Base-by-base conservation (phyloP, 345 rosid genomes). In the Gossypium turneri region DNA sequence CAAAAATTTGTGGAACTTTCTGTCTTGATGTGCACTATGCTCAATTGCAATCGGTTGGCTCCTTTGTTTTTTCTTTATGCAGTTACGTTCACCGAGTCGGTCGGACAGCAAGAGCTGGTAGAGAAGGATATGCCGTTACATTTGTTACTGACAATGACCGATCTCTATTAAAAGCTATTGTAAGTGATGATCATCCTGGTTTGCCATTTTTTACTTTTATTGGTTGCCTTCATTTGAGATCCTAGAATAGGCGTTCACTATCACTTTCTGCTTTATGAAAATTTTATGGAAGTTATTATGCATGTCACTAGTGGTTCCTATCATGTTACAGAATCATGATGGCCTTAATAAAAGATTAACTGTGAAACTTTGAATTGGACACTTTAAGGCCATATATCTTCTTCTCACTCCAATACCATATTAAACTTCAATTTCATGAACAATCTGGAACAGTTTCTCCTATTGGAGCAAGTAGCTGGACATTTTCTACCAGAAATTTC, bases 31-130 rank as follows among this genome's bases (percentile, higher is more conserved):
- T 73, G 63, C 66, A 9, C 3, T 9, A 8, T 41, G 53, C 66
- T 19, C n/a, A 43, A 45, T 72, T 64, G 16, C 15, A n/a, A 65
- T 13, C 1, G 41, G 19, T 34, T 62, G 59, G 17, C 34, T 52
- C 1, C 69, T 1, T 29, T 57, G 0, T 47, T 70, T 55, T 77
- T 79, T 72, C 61, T 58, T 73, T 77, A 24, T 74, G 74, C 89
- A 95, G 99, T 77, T 93, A 95, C 75, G 89, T 91, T 81, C 99
- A 95, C 81, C 88, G 97, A 80, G 99, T 95, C 16, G 99, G 99
- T 73, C 90, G 97, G 68, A 93, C 97, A 62, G 99, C 99, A 68
- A 88, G 99, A 89, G 99, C 99, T 77, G 99, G 99, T 11, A 89
- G 97, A 84, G 90, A 91, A 84, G 98, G 99, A 74, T 95, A 87